These are phyloP conservation scores for Pseudoturritis turrita DNA, from an alignment of 345 rosid species.

Conservation along the genomic window DNA sequence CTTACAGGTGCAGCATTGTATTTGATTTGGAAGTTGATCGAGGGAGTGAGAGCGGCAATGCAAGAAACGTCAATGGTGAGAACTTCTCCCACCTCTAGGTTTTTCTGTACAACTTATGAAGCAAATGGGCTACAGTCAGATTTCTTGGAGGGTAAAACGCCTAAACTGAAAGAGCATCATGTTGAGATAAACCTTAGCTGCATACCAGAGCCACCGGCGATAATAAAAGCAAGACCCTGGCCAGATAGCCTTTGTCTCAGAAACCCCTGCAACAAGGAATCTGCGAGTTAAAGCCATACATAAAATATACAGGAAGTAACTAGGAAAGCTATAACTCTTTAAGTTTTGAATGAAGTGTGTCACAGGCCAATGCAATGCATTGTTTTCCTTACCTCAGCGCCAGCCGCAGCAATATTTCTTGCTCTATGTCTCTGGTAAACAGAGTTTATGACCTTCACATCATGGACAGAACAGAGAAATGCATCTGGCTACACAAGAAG, in stretches of 20 bases:
- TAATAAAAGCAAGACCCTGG: conserved; percentile 91
- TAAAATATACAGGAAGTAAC: neutral
- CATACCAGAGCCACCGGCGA: conserved; percentile 98
- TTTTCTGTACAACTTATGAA: conserved; percentile 85
- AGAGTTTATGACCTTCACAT: conserved; percentile 78
- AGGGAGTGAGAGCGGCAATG: conserved; percentile 72
- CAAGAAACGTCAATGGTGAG: conserved; percentile 81
- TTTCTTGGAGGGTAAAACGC: neutral
- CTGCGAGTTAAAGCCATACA: neutral
- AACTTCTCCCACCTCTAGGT: conserved; percentile 86
- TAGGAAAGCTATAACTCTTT: neutral
- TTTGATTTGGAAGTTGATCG: conserved; percentile 78
- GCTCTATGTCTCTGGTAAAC: conserved; percentile 78
- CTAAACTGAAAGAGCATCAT: neutral
- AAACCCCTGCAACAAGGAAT: conserved; percentile 55
- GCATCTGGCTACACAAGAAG: conserved; percentile 88
- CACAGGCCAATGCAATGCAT: neutral
- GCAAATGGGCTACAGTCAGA: conserved; percentile 6
- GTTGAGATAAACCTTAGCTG: neutral
- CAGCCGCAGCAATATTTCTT: conserved; percentile 49
- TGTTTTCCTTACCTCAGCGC: conserved; percentile 61
- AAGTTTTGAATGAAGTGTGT: neutral
- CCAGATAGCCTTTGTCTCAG: conserved; percentile 87
- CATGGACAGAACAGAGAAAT: conserved; percentile 88
- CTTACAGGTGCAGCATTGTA: conserved; percentile 68